Evolutionary conservation across 2,329 filamentous ascomycete species (phyloP).

Genomic region (Exophiala sp.): DNA sequence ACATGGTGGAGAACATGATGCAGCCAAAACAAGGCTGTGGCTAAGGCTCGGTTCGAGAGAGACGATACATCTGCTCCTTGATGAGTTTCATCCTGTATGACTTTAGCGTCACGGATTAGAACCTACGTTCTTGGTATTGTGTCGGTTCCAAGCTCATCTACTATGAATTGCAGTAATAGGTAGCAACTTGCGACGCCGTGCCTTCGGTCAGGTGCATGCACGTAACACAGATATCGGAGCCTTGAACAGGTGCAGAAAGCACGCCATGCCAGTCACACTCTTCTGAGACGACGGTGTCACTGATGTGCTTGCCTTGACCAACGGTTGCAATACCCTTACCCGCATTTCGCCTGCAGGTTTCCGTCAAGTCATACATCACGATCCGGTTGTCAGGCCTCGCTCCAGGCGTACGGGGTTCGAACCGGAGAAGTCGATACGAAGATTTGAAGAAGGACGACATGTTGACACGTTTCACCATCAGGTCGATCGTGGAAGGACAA

Average conservation of each 20-base stretch:
- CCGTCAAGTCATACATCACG: slow-evolving; percentile 8
- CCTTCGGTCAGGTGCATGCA: not conserved
- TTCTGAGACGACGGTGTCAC: slow-evolving; percentile 12
- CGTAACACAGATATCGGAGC: not conserved
- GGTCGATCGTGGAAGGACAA: not conserved
- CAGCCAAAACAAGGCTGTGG: not conserved
- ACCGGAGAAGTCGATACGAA: not conserved
- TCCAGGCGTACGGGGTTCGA: slow-evolving; percentile 9
- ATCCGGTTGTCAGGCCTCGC: slow-evolving; percentile 4
- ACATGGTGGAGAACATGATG: not conserved
- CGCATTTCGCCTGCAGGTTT: slow-evolving; percentile 9
- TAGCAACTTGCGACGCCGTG: too few relatives aligned
- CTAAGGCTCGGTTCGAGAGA: not conserved
- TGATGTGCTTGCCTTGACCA: slow-evolving; percentile 7
- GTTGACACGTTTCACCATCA: not conserved
- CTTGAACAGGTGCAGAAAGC: not conserved
- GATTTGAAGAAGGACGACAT: not conserved
- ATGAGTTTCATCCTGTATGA: too few relatives aligned
- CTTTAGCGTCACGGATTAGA: too few relatives aligned
- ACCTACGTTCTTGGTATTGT: too few relatives aligned
- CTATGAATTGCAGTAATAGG: too few relatives aligned
- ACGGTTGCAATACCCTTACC: slow-evolving; percentile 7
- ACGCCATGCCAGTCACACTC: not conserved
- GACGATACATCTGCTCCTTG: too few relatives aligned
- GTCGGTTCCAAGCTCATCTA: too few relatives aligned